These are phyloP conservation scores for Caloboletus inedulis DNA, from an alignment of 1,284 basidiomycete species.

Conservation along the genomic window DNA sequence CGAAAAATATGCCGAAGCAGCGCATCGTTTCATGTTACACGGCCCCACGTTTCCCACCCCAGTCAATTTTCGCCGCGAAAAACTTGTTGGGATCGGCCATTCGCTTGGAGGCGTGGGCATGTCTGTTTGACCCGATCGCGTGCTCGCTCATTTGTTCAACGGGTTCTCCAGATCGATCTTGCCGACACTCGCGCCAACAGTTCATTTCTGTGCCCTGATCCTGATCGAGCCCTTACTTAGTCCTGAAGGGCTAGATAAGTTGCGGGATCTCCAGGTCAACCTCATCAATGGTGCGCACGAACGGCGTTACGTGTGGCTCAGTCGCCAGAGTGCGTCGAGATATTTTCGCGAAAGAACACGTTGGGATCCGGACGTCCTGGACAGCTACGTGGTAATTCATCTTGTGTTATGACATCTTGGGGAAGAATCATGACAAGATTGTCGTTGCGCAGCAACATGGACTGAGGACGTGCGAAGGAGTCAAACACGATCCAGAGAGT, in stretches of 20 bases:
- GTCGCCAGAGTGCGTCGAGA: conserved; percentile 38
- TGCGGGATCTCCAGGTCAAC: conserved; percentile 37
- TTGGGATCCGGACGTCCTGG: conserved; percentile 50
- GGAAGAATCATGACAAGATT: not conserved
- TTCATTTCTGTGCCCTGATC: conserved; percentile 46
- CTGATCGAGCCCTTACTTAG: conserved; percentile 57
- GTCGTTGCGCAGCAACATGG: conserved; percentile 40
- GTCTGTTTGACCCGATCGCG: conserved; percentile 34
- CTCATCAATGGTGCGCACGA: conserved; percentile 46
- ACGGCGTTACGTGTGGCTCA: conserved; percentile 48
- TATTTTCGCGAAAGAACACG: conserved; percentile 35
- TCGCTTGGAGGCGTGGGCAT: conserved; percentile 61
- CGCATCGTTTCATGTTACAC: conserved; percentile 49
- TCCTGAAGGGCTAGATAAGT: conserved; percentile 41
- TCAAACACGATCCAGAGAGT: conserved; percentile 28
- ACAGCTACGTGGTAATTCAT: conserved; percentile 46
- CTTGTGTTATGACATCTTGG: not conserved
- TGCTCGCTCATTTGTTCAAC: conserved; percentile 11
- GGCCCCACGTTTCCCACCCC: conserved; percentile 36
- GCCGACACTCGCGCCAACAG: conserved; percentile 41
- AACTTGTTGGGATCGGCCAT: conserved; percentile 58
- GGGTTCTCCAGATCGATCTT: conserved; percentile 44
- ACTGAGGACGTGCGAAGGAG: conserved; percentile 38
- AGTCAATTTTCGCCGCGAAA: conserved; percentile 46
- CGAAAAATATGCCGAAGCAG: conserved; percentile 52